Base-by-base conservation (phyloP, 108 stramenopile genomes). In the Nitzschia sp. region DNA sequence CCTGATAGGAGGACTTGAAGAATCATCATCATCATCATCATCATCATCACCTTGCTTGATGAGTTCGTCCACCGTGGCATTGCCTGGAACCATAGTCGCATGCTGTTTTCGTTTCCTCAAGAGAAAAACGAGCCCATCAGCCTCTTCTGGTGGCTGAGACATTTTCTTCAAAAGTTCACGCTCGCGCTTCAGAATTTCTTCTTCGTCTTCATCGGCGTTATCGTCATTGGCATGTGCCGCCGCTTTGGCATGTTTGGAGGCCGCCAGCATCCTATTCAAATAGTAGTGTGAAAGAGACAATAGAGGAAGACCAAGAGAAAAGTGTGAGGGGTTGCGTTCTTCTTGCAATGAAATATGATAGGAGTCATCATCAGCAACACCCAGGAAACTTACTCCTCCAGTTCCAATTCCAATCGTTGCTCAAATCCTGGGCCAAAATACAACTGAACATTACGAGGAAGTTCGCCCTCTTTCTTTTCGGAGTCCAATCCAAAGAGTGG, bases 371-470 rank as follows among this genome's bases (percentile, higher is more conserved):
- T 13, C 6, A 41, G 13, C 38, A 41, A 41, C 6, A 41, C 13
- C 6, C 38, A 29, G 25, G 6, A 62, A 33, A 45, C 82, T 76
- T 56, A 82, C 83, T 88, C 85, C 54, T 90, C 89, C 63, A 93
- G 60, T 74, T 93, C 92, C 72, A 90, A 55, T 73, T 93, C 92
- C 68, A 93, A 58, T 19, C 92, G 75, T 26, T 84, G 82, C 71
- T 93, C 92, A 75, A 90, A 93, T 9, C 89, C 89, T 45, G 92
- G 92, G 58, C 92, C 92, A 77, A 93, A 93, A 52, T 93, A 93
- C 2, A 90, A 64, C 56, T 93, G 92, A 33, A 84, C 69, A 48
- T 82, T 68, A n/a, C 75, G 54, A 17, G 69, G 53, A 48, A 57
- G 54, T n/a, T 53, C 61, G 27, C 61, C 46, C 28, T 67, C 82